A percentile compares a stretch with the other conserved stretches of the same genome.
phyloP scores from a whole-genome alignment of 805 yeast genomes.

The Deakozyma indianensis region DNA sequence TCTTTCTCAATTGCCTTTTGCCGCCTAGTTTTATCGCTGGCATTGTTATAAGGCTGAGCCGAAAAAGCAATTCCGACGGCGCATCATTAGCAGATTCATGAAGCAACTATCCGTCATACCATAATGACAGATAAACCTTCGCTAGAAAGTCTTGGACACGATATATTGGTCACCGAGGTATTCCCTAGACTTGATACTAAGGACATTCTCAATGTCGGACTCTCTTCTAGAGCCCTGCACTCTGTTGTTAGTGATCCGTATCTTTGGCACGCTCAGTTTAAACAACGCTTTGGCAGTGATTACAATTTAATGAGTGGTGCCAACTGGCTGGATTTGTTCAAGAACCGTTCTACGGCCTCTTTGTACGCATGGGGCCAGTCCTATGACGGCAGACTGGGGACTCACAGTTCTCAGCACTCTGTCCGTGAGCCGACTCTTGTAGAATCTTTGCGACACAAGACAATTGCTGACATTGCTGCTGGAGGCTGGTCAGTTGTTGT shows the following conservation, averaged over 20 bases:
- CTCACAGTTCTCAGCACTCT: neutral
- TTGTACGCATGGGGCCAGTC: neutral
- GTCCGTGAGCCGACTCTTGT: neutral
- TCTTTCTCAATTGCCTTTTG: too few relatives aligned
- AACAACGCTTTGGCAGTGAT: neutral
- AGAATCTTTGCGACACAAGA: neutral
- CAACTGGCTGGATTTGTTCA: neutral
- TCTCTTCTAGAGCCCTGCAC: neutral
- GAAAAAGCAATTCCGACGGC: too few relatives aligned
- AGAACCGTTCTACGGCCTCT: neutral
- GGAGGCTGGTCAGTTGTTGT: conserved; percentile 3
- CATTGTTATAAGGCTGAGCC: too few relatives aligned
- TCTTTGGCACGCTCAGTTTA: neutral
- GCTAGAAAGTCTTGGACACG: neutral
- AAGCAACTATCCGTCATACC: too few relatives aligned
- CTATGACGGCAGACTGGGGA: neutral
- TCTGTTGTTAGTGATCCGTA: neutral
- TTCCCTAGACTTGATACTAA: neutral
- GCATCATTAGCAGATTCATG: too few relatives aligned
- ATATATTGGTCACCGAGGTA: neutral
- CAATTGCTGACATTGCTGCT: conserved; percentile 1
- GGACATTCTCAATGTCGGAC: neutral
- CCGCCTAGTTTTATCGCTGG: too few relatives aligned
- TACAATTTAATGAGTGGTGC: neutral
- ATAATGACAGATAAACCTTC: too few relatives aligned